Percentiles rank a stretch among this genome's conserved stretches.
phyloP scores from a whole-genome alignment of 805 yeast species.

The Saccharomyces jurei region DNA sequence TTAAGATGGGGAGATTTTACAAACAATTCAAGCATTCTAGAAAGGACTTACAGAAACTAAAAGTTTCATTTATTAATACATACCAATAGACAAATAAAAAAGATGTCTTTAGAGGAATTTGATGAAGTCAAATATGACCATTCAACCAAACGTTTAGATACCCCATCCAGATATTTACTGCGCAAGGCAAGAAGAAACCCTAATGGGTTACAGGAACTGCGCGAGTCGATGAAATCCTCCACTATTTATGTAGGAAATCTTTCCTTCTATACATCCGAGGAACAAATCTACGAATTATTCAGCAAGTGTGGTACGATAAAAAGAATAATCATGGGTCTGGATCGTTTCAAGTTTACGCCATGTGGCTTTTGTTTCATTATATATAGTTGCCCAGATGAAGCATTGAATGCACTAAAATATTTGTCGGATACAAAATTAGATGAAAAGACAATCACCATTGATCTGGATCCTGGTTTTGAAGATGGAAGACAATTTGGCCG shows the following conservation, averaged over 20 bases:
- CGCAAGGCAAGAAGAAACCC: conserved; percentile 50
- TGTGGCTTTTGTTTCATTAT: conserved; percentile 95
- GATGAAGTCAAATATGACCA: conserved; percentile 50
- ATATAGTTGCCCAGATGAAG: conserved; percentile 58
- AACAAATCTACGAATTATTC: conserved; percentile 83
- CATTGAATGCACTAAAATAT: conserved; percentile 76
- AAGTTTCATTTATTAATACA: neutral
- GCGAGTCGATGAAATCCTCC: conserved; percentile 53
- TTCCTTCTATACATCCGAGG: conserved; percentile 88
- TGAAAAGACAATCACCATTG: conserved; percentile 73
- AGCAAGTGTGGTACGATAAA: conserved; percentile 72
- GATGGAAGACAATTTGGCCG: conserved; percentile 96
- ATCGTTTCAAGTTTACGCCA: conserved; percentile 82
- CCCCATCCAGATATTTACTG: conserved; percentile 61
- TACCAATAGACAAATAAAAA: neutral
- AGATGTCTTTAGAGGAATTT: conserved; percentile 41
- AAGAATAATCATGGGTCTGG: conserved; percentile 88
- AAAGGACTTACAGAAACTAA: neutral
- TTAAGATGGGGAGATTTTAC: neutral
- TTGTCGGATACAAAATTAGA: conserved; percentile 77
- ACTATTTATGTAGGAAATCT: conserved; percentile 90
- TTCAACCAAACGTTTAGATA: conserved; percentile 60
- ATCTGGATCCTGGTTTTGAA: conserved; percentile 89
- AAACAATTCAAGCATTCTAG: neutral
- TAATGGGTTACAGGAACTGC: conserved; percentile 53